These are phyloP conservation scores for Rutidosis leptorrhynchoides DNA, from an alignment of 129 eudicot species.

Conservation along the genomic window DNA sequence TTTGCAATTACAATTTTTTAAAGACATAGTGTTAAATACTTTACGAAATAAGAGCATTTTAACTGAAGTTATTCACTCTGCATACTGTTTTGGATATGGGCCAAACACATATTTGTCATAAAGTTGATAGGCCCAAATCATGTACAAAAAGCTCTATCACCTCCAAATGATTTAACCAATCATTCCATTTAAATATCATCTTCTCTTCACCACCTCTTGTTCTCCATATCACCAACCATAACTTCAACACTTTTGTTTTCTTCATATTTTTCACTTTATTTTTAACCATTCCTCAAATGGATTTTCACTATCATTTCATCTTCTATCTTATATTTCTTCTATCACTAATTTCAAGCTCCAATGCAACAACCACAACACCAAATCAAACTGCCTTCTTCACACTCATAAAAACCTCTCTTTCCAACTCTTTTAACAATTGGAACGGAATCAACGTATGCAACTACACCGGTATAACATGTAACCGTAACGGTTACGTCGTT, in stretches of 20 bases:
- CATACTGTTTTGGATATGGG: background rate
- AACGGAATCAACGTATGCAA: slow-evolving; percentile 43
- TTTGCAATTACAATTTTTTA: too few species aligned
- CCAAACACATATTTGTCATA: background rate
- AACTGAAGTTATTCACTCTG: too few species aligned
- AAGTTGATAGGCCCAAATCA: slow-evolving; percentile 11
- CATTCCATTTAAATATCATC: slow-evolving; percentile 64
- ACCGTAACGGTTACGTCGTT: slow-evolving; percentile 40
- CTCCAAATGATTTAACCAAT: slow-evolving; percentile 44
- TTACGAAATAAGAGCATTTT: too few species aligned
- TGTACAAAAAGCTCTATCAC: slow-evolving; percentile 25
- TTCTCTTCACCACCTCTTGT: slow-evolving; percentile 43
- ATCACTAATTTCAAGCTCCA: slow-evolving; percentile 32
- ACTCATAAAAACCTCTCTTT: slow-evolving; percentile 51
- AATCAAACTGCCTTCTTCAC: slow-evolving; percentile 54
- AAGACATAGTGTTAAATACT: too few species aligned
- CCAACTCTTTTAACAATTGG: slow-evolving; percentile 46
- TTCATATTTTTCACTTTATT: slow-evolving; percentile 3
- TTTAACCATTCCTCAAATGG: slow-evolving; percentile 38
- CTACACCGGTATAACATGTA: slow-evolving; percentile 60
- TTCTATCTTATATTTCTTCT: slow-evolving; percentile 31
- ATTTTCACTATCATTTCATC: slow-evolving; percentile 29
- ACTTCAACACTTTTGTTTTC: slow-evolving; percentile 7
- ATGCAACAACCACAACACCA: slow-evolving; percentile 26
- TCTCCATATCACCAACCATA: slow-evolving; percentile 47